A percentile compares a stretch with the other conserved stretches of the same genome.
phyloP scores from a whole-genome alignment of 2,329 filamentous ascomycete genomes.

The Botrytis paeoniae region DNA sequence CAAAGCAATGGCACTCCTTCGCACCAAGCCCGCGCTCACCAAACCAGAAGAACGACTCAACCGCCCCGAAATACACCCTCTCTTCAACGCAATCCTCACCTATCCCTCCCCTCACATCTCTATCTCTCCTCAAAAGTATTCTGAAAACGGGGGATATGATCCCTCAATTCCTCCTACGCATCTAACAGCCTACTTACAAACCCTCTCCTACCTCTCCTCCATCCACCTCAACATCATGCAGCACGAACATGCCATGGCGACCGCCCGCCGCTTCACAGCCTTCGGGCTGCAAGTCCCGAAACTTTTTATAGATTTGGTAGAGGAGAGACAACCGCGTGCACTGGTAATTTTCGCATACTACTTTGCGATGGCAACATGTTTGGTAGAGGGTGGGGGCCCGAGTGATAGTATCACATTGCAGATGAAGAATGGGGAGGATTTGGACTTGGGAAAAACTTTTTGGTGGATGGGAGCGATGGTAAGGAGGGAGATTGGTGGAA shows the following conservation, averaged over 20 bases:
- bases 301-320: conserved; percentile 23
- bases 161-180: conserved; percentile 16
- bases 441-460: conserved; percentile 6
- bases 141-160: not conserved
- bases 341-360: conserved; percentile 34
- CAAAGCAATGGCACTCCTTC: conserved; percentile 20
- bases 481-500: conserved; percentile 9
- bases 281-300: conserved; percentile 24
- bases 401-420: not conserved
- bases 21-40: conserved; percentile 17
- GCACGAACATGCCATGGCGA: conserved; percentile 17
- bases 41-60: conserved; percentile 16
- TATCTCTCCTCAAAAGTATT: not conserved
- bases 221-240: conserved; percentile 11
- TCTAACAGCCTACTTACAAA: conserved; percentile 5
- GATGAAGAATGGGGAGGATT: conserved; percentile 10
- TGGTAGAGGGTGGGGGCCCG: not conserved
- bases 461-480: conserved; percentile 17
- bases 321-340: conserved; percentile 23
- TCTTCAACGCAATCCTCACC: conserved; percentile 13
- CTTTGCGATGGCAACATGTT: conserved; percentile 33
- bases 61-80: conserved; percentile 1
- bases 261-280: conserved; percentile 21
- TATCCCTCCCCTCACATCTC: not conserved
- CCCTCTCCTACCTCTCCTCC: conserved; percentile 14